phyloP scores from a whole-genome alignment of 2,329 filamentous ascomycete species.

The Penicillium psychrosexuale region DNA sequence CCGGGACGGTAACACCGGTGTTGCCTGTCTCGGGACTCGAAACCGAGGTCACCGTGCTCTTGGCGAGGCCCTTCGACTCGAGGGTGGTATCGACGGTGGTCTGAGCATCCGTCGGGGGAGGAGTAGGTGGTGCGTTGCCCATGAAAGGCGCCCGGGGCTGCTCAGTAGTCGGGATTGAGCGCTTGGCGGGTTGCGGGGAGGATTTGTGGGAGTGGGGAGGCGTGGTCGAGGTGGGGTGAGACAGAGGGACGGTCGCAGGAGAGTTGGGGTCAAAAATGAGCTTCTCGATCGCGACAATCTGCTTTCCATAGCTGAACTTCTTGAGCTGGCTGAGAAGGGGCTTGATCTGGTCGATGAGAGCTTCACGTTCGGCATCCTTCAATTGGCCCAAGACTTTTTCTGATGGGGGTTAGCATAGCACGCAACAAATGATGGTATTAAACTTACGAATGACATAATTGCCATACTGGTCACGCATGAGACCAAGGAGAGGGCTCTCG shows the following conservation, averaged over 20 bases:
- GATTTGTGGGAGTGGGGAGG: constrained; percentile 42
- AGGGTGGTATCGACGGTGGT: constrained; percentile 53
- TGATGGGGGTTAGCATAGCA: constrained; percentile 41
- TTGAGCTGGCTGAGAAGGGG: constrained; percentile 61
- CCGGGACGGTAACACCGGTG: constrained; percentile 25
- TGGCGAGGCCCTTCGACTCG: constrained; percentile 34
- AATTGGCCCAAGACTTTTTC: constrained; percentile 74
- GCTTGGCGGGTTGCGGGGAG: constrained; percentile 36
- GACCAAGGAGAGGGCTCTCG: constrained; percentile 64
- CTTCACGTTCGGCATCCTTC: constrained; percentile 57
- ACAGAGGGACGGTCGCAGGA: constrained; percentile 21
- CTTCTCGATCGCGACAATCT: constrained; percentile 63
- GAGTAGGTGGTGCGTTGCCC: constrained; percentile 61
- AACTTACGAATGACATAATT: constrained; percentile 95
- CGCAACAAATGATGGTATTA: neutral
- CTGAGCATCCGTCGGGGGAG: constrained; percentile 66
- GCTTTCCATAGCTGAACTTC: constrained; percentile 63
- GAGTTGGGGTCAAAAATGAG: constrained; percentile 45
- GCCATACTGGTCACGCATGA: constrained; percentile 88
- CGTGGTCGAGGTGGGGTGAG: constrained; percentile 37
- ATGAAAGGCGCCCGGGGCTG: constrained; percentile 45
- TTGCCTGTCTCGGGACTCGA: constrained; percentile 31
- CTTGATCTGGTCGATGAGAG: constrained; percentile 62
- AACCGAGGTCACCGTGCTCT: constrained; percentile 34
- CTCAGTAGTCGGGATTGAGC: constrained; percentile 33